Base-by-base conservation (phyloP, 208 protist genomes). In the Wallacemonas collosoma region DNA sequence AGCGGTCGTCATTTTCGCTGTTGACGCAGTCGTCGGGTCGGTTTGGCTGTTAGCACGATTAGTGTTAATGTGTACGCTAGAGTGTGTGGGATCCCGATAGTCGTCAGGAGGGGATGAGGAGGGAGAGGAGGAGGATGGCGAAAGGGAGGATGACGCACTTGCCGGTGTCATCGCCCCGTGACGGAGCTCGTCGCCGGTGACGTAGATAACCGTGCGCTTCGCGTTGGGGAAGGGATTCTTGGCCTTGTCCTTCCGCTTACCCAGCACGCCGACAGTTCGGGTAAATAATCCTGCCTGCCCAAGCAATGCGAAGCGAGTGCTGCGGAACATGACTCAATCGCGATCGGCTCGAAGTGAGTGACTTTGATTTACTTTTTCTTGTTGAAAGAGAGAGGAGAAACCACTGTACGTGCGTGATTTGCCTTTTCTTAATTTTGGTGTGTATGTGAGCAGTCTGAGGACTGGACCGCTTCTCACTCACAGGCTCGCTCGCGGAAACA, bases 191-290 rank as follows among this genome's bases (percentile, higher is more conserved):
- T 74, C 48, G 5, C 44, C 63, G 71, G 61, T 61, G 56, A 56
- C 48, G 75, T 88, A 81, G 76, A 88, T 89, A 26, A 93, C 78
- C 50, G 83, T 90, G 65, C 79, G 80, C 38, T 64, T 76, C 50
- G 81, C 77, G 53, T 57, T 86, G 60, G 81, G 75, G 68, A 78
- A 87, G 35, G 76, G 78, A 17, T 78, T 84, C 41, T 70, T 75
- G 73, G 71, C 79, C 63, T 83, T 82, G 58, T 79, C 76, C 68
- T 69, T 72, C 55, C 45, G 41, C n/a, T 80, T 88, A 57, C 60
- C 60, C 60, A 65, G n/a, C 60, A 38, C 60, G n/a, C 60, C 60
- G 40, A 65, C 60, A 65, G 64, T 69, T 55, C 47, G 47, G 50
- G 64, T 44, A 15, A 69, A 69, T n/a, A 69, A 69, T 35, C 64